Conservation (phyloP, 768 basidiomycete genomes). For the Calocera viscosa region DNA sequence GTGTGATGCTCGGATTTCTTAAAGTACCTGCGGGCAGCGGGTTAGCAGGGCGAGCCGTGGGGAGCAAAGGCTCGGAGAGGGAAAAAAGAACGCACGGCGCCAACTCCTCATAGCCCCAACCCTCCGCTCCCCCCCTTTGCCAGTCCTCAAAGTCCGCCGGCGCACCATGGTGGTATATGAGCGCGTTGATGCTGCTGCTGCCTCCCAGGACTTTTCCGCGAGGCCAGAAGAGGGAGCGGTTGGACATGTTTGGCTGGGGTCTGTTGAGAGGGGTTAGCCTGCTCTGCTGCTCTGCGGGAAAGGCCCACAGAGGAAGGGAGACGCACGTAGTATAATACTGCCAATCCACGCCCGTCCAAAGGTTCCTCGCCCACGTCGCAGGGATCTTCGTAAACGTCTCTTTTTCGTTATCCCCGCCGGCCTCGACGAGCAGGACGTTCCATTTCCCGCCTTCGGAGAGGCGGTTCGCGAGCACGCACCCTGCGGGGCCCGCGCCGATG, state of each 20-base stretch:
- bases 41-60: not conserved
- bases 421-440: not conserved
- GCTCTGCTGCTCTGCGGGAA: not conserved
- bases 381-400: slow-evolving; percentile 3
- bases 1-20: slow-evolving; percentile 18
- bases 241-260: slow-evolving; percentile 16
- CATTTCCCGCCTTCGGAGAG: not conserved
- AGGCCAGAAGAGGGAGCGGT: slow-evolving; percentile 19
- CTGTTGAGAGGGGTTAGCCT: slow-evolving; percentile 8
- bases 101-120: slow-evolving; percentile 21
- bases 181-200: slow-evolving; percentile 22
- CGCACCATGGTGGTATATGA: slow-evolving; percentile 21
- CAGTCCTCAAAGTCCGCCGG: slow-evolving; percentile 23
- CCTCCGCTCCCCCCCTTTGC: slow-evolving; percentile 18
- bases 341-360: not conserved
- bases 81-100: slow-evolving; percentile 10
- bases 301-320: not conserved
- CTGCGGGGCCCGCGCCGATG: slow-evolving; percentile 10
- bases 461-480: not conserved
- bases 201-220: slow-evolving; percentile 24
- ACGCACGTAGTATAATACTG: slow-evolving; percentile 8
- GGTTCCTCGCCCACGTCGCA: not conserved
- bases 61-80: not conserved
- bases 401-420: not conserved
- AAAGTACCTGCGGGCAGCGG: slow-evolving; percentile 18